phyloP scores from a whole-genome alignment of 352 stramenopile species.

The Aphanomyces stellatus region DNA sequence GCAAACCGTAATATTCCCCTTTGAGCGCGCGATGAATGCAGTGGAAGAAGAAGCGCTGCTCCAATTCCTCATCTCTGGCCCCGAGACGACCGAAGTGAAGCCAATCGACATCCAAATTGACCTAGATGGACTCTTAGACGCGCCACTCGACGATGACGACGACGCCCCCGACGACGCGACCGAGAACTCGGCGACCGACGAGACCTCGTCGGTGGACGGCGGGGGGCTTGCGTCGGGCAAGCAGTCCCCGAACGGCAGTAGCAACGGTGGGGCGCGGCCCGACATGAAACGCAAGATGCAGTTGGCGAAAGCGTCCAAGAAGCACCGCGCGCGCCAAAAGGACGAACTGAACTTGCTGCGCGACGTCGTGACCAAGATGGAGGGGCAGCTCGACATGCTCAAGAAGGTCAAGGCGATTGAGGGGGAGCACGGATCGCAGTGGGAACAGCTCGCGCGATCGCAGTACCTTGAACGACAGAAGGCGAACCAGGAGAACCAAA shows the following conservation, averaged over 20 bases:
- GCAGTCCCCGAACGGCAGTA: too few species aligned
- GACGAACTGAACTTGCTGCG: conserved; percentile 13
- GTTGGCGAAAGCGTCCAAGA: conserved; percentile 15
- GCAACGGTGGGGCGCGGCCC: neutral
- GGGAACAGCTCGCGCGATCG: conserved; percentile 15
- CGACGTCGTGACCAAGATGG: conserved; percentile 4
- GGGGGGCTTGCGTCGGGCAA: neutral
- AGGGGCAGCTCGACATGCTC: conserved; percentile 19
- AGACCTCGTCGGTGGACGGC: conserved; percentile 1
- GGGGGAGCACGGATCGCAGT: conserved; percentile 18
- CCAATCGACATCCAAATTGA: conserved; percentile 11
- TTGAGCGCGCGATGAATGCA: conserved; percentile 5
- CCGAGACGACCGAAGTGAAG: neutral
- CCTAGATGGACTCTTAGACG: conserved; percentile 8
- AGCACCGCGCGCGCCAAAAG: conserved; percentile 16
- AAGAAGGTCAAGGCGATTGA: conserved; percentile 18
- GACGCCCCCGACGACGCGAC: conserved; percentile 13
- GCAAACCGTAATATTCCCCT: neutral
- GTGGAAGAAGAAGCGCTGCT: conserved; percentile 20
- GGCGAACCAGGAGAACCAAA: conserved; percentile 15
- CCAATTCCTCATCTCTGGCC: conserved; percentile 6
- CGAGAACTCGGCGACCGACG: conserved; percentile 14
- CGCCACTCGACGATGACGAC: neutral
- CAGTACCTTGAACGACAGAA: conserved; percentile 15
- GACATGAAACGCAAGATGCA: conserved; percentile 19